These are phyloP conservation scores for Allodekkera sacchari DNA, from an alignment of 805 yeast species.

Conservation along the genomic window DNA sequence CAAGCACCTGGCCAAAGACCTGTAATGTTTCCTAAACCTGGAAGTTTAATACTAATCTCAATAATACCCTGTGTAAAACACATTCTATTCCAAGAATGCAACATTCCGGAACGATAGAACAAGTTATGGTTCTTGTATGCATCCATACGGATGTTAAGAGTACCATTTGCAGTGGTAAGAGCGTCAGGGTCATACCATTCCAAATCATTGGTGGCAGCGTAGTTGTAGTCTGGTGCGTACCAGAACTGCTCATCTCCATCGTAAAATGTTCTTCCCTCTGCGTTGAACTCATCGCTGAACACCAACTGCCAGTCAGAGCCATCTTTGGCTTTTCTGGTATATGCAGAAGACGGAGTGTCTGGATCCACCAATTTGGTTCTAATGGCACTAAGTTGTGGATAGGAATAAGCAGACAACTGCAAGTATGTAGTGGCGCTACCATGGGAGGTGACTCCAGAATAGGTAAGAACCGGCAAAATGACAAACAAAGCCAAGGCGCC, in stretches of 20 bases:
- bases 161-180: slow-evolving; percentile 65
- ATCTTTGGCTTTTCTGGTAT: slow-evolving; percentile 41
- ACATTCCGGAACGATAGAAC: slow-evolving; percentile 83
- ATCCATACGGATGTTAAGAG: slow-evolving; percentile 62
- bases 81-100: slow-evolving; percentile 86
- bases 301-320: slow-evolving; percentile 71
- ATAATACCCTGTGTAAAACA: slow-evolving; percentile 81
- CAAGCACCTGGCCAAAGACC: slow-evolving; percentile 97
- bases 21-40: slow-evolving; percentile 66
- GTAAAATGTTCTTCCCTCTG: slow-evolving; percentile 84
- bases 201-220: slow-evolving; percentile 80
- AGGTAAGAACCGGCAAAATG: slow-evolving; percentile 77
- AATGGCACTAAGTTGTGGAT: slow-evolving; percentile 50
- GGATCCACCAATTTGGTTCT: slow-evolving; percentile 57
- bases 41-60: slow-evolving; percentile 70
- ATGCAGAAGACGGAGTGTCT: slow-evolving; percentile 51
- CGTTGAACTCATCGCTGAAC: slow-evolving; percentile 86
- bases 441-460: slow-evolving; percentile 40
- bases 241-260: slow-evolving; percentile 89
- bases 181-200: slow-evolving; percentile 98
- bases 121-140: slow-evolving; percentile 74
- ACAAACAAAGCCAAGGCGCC: slow-evolving; percentile 67
- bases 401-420: slow-evolving; percentile 44
- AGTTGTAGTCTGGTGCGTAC: slow-evolving; percentile 76
- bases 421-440: slow-evolving; percentile 24